Evolutionary conservation across 176 grass and related monocot species (phyloP).

Genomic region (Triticum dicoccoides): DNA sequence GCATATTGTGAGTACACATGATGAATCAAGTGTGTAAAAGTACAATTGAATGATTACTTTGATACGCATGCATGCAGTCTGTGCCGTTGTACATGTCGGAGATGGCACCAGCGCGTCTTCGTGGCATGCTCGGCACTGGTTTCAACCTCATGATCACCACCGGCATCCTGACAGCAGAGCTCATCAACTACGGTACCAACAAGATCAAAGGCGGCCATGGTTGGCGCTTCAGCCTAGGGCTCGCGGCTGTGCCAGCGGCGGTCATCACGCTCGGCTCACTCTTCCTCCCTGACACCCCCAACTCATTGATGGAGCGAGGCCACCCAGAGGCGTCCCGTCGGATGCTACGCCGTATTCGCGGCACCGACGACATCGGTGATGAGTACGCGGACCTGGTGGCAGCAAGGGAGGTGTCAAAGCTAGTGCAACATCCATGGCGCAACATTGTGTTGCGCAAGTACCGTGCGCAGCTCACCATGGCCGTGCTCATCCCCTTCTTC

Average conservation of each 20-base stretch:
- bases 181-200: conserved; percentile 74
- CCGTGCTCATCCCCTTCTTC: conserved; percentile 49
- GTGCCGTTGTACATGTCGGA: conserved; percentile 35
- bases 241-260: conserved; percentile 35
- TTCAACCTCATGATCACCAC: conserved; percentile 33
- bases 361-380: background rate
- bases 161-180: conserved; percentile 33
- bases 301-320: conserved; percentile 78
- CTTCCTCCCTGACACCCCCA: conserved; percentile 93
- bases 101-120: conserved; percentile 33
- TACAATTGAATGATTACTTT: background rate
- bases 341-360: conserved; percentile 21
- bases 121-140: background rate
- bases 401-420: conserved; percentile 22
- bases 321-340: background rate
- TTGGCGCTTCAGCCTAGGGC: conserved; percentile 71
- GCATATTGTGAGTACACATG: conserved; percentile 20
- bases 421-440: conserved; percentile 19
- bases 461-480: conserved; percentile 20
- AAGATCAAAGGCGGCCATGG: conserved; percentile 74
- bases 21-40: background rate
- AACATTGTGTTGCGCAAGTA: conserved; percentile 15
- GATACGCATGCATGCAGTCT: background rate
- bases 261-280: conserved; percentile 74
- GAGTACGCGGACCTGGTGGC: conserved; percentile 29